Conservation (phyloP, 768 basidiomycete species). For the Tylopilus felleus region DNA sequence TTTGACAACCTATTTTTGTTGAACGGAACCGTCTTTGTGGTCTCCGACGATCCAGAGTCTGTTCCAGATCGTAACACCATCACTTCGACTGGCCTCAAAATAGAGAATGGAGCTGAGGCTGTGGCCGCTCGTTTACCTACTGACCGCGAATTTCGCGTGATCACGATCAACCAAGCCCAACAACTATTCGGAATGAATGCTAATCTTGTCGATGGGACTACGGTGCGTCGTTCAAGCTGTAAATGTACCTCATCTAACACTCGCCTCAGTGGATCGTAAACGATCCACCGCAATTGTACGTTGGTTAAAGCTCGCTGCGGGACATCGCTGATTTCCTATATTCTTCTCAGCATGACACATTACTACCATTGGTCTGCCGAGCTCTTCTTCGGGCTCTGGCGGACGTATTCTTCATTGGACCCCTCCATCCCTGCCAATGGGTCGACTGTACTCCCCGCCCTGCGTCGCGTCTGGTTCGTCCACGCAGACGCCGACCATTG, state of each 20-base stretch:
- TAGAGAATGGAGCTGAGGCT: conserved; percentile 55
- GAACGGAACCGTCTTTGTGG: conserved; percentile 80
- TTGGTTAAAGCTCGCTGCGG: not conserved
- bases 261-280: conserved; percentile 66
- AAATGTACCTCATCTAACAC: conserved; percentile 3
- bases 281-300: conserved; percentile 83
- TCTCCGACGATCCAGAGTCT: conserved; percentile 66
- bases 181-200: conserved; percentile 71
- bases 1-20: conserved; percentile 79
- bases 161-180: conserved; percentile 64
- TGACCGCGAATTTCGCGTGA: conserved; percentile 74
- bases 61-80: conserved; percentile 68
- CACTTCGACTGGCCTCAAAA: conserved; percentile 62
- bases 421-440: conserved; percentile 61
- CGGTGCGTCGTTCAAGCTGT: conserved; percentile 39
- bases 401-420: conserved; percentile 83
- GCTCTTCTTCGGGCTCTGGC: conserved; percentile 89
- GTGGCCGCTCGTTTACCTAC: conserved; percentile 64
- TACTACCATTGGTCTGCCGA: conserved; percentile 96
- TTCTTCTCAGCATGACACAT: conserved; percentile 65
- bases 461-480: conserved; percentile 73
- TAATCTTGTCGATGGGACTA: conserved; percentile 71
- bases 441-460: conserved; percentile 66
- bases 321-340: not conserved
- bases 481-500: conserved; percentile 74